Conservation (phyloP, 2,329 filamentous ascomycete species). For the Cladosporium sp. region DNA sequence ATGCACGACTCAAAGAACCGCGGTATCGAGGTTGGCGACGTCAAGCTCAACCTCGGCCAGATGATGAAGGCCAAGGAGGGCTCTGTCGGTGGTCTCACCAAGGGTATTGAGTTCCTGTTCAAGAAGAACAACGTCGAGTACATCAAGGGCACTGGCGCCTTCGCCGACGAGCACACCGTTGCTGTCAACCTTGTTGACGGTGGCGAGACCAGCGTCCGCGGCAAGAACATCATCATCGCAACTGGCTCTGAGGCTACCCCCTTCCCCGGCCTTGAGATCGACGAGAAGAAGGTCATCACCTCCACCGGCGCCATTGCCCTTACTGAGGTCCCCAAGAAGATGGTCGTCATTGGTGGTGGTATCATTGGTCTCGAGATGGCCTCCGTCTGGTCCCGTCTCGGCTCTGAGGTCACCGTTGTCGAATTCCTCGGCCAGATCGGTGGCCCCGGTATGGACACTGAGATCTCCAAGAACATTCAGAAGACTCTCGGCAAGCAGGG, state of each 20-base stretch:
- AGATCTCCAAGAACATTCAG: slow-evolving; percentile 86
- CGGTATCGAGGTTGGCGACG: slow-evolving; percentile 94
- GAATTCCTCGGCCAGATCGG: slow-evolving; percentile 96
- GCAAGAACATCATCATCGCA: slow-evolving; percentile 97
- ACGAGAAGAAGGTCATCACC: slow-evolving; percentile 95
- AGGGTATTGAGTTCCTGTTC: slow-evolving; percentile 95
- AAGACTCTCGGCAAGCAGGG: slow-evolving; percentile 96
- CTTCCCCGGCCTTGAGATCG: slow-evolving; percentile 91
- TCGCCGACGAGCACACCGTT: slow-evolving; percentile 73
- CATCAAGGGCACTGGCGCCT: slow-evolving; percentile 86
- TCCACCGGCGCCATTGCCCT: slow-evolving; percentile 92
- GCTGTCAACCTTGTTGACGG: slow-evolving; percentile 88
- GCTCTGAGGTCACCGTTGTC: slow-evolving; percentile 91
- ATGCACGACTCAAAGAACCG: slow-evolving; percentile 95
- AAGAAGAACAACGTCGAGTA: slow-evolving; percentile 99
- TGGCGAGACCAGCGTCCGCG: slow-evolving; percentile 79
- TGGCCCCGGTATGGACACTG: slow-evolving; percentile 93
- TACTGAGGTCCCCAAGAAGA: slow-evolving; percentile 86
- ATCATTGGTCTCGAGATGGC: slow-evolving; percentile 99
- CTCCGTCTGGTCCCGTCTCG: slow-evolving; percentile 94
- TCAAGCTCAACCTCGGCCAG: slow-evolving; percentile 88
- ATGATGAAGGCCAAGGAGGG: slow-evolving; percentile 99
- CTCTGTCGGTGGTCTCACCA: slow-evolving; percentile 82
- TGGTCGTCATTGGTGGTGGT: slow-evolving; percentile 96
- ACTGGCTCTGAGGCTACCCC: slow-evolving; percentile 94